phyloP scores from a whole-genome alignment of 2,329 filamentous ascomycete species.

The Acephala macrosclerotiorum region DNA sequence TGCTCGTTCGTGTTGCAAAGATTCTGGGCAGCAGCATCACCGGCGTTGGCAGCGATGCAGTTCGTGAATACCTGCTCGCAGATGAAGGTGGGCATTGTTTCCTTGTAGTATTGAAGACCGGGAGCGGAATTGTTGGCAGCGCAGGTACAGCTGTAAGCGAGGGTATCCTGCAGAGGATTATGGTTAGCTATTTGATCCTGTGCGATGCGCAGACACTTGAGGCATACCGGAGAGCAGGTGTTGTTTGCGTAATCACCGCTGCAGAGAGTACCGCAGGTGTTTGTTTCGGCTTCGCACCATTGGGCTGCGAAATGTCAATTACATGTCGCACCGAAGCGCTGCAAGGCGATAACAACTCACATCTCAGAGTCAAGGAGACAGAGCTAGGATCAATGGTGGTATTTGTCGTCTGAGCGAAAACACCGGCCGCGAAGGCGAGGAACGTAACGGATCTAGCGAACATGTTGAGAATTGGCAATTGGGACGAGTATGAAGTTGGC shows the following conservation, averaged over 20 bases:
- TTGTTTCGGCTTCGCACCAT: constrained; percentile 66
- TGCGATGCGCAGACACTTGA: neutral
- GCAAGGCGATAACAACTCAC: constrained; percentile 25
- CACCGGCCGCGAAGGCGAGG: constrained; percentile 38
- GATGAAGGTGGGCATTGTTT: constrained; percentile 66
- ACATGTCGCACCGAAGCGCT: neutral
- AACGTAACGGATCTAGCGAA: constrained; percentile 40
- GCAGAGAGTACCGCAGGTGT: constrained; percentile 68
- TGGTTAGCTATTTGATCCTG: constrained; percentile 16
- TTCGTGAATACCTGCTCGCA: constrained; percentile 60
- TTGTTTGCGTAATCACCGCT: constrained; percentile 56
- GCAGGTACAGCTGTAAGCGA: constrained; percentile 66
- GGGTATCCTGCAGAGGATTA: constrained; percentile 47
- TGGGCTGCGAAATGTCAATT: constrained; percentile 46
- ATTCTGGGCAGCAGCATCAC: constrained; percentile 53
- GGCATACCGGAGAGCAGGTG: constrained; percentile 63
- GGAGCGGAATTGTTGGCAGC: constrained; percentile 57
- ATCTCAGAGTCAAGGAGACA: constrained; percentile 31
- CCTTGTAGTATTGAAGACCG: constrained; percentile 61
- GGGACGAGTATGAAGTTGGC: constrained; percentile 8
- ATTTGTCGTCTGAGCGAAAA: constrained; percentile 36
- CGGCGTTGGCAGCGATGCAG: constrained; percentile 54
- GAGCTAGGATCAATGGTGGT: constrained; percentile 37
- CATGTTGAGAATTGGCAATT: constrained; percentile 37
- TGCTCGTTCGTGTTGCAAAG: constrained; percentile 52